Base-by-base conservation (phyloP, 345 rosid species). In the Sisymbrium altissimum region DNA sequence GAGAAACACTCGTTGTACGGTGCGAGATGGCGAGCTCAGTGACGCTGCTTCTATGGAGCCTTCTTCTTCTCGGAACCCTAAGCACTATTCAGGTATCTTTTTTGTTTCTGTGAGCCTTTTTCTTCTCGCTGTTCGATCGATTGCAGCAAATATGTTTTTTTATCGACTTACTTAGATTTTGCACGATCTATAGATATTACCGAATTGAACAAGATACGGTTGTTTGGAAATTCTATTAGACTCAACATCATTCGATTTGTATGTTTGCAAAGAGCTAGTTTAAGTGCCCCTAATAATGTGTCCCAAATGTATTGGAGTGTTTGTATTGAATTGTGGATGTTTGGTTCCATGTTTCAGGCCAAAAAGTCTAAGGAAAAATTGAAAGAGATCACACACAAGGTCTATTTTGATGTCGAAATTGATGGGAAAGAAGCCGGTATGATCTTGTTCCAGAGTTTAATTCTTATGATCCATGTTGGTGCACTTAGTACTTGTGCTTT, bases 361-460 rank as follows among this genome's bases (percentile, higher is more conserved):
- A 77, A 77, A 32, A 77, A 71, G 30, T 71, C 76, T 0, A 79
- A 88, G 74, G 86, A 80, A 30, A 84, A 89, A 49, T 82, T 83
- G 64, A 88, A 90, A 81, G 93, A 90, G 80, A 82, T 89, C 61
- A 96, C 99, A 3, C 85, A 88, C 81, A 89, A 96, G 80, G 99
- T 96, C 48, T 96, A 70, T 79, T 96, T 96, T 12, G 99, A 96
- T 72, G 89, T 92, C 9, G 98, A 92, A 82, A 86, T 90, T 59
- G 96, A 72, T 54, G 99, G 99, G 61, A 92, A 95, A 81, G 86
- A 91, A 14, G 97, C 99, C 4, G 99, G 99, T 90, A 85, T 21
- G 70, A 71, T 40, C 39, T 60, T 74, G 25, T 3, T 60, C 76
- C 35, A 52, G 27, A 36, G 58, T 76, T 33, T 4, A 1, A 13